Conservation (phyloP, 2,329 filamentous ascomycete genomes). For the Penicillium verrucosum region DNA sequence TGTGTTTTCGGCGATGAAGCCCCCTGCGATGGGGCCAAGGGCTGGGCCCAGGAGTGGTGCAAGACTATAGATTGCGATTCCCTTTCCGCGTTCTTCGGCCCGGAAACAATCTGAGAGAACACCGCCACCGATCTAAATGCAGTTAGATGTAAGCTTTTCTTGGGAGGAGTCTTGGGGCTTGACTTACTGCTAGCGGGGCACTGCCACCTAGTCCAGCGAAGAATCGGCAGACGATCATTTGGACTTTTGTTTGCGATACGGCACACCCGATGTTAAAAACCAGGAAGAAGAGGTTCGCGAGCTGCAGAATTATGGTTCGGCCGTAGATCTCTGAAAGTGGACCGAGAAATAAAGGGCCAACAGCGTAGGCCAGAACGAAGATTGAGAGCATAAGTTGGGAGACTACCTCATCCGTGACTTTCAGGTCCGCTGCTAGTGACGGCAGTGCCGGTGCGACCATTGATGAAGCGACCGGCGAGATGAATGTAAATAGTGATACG, state of each 20-base stretch:
- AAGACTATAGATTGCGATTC: slow-evolving; percentile 61
- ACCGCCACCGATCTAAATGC: slow-evolving; percentile 45
- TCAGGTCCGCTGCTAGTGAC: slow-evolving; percentile 53
- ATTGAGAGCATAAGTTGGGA: slow-evolving; percentile 53
- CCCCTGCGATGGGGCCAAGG: slow-evolving; percentile 63
- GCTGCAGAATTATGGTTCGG: slow-evolving; percentile 53
- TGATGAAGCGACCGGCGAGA: slow-evolving; percentile 62
- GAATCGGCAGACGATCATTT: slow-evolving; percentile 59
- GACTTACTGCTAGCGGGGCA: slow-evolving; percentile 51
- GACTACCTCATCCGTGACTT: slow-evolving; percentile 48
- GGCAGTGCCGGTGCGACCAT: slow-evolving; percentile 56
- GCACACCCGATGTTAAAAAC: slow-evolving; percentile 61
- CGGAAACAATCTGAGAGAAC: slow-evolving; percentile 57
- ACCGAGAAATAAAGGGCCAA: slow-evolving; percentile 52
- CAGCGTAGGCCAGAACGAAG: slow-evolving; percentile 54
- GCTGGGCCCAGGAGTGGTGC: slow-evolving; percentile 64
- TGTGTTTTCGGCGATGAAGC: slow-evolving; percentile 60
- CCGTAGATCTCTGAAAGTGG: slow-evolving; percentile 58
- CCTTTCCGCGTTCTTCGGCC: slow-evolving; percentile 60
- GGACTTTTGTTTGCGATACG: slow-evolving; percentile 50
- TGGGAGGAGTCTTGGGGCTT: not conserved
- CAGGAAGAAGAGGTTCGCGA: slow-evolving; percentile 54
- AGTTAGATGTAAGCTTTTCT: slow-evolving; percentile 1
- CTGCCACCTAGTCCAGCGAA: slow-evolving; percentile 58
- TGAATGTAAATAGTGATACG: slow-evolving; percentile 58